Evolutionary conservation across 2,329 filamentous ascomycete genomes (phyloP), one percentile per base, ranked within the genome.

Genomic region (Pseudogymnoascus sp.): DNA sequence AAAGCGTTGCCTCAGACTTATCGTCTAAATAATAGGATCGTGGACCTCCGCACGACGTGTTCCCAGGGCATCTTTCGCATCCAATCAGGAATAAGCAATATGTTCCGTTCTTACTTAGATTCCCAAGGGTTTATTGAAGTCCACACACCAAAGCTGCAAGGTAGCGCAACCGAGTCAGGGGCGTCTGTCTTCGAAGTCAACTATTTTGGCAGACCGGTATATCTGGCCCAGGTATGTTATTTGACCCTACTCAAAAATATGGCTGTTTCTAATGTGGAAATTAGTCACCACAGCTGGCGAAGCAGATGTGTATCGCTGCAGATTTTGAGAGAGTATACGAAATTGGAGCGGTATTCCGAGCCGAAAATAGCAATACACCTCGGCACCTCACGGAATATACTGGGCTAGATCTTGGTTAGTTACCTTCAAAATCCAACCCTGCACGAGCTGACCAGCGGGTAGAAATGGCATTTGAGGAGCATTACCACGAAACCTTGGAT

Each of bases 301-400:
- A 97, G 78, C 93, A 97, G 76, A 93, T 96, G 90, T 85, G 87
- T 62, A 92, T 97, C 43, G 90, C 92, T 4, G 88, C 92, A 28
- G 93, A 97, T 74, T 95, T 96, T 73, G 88, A 89, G 64, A 86
- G 88, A 61, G 93, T 97, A 6, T 97, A 93, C 72, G 93, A 97
- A 74, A 88, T 95, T 68, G 91, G 91, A 14, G 87, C 90, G 1
- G 92, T 97, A 6, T 97, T 97, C 81, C 87, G 93, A 69, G 93
- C 93, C 0, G 93, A 97, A 75, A 96, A 97, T 79, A 96, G 90
- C 73, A 97, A 97, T 76, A 97, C 93, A 0, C 93, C 96, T 72
- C 87, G 93, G 39, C 93, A 97, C 75, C 81, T 97, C 80, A 96
- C 93, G 0, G 93, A 97, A 75, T 97, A 96, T 74, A 97, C 92